Conservation (phyloP, 768 basidiomycete species). For the Termitomyces bulborhizus region DNA sequence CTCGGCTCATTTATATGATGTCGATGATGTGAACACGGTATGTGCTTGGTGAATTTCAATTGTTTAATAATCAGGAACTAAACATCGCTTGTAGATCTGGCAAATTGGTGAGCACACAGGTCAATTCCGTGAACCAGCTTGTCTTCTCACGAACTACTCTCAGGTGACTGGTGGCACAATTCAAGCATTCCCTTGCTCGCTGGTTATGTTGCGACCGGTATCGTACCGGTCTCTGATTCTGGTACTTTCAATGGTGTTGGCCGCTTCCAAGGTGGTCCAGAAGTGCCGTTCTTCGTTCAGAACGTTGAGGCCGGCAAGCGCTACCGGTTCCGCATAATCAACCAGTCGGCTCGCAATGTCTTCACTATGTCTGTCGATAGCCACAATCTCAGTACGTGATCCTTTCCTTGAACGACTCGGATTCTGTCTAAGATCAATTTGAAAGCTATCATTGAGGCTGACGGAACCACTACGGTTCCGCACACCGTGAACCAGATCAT, state of each 20-base stretch:
- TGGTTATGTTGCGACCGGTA: constrained; percentile 17
- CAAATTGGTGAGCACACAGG: constrained; percentile 14
- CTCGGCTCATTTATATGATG: constrained; percentile 13
- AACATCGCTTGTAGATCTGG: constrained; percentile 11
- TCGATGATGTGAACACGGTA: constrained; percentile 14
- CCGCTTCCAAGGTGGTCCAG: constrained; percentile 35
- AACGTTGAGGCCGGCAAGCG: constrained; percentile 24
- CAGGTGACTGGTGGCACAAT: constrained; percentile 39
- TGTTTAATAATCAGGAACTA: not conserved
- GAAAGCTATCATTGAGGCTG: constrained; percentile 27
- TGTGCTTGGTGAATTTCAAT: not conserved
- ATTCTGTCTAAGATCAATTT: not conserved
- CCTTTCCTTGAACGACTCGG: not conserved
- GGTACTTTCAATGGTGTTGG: constrained; percentile 43
- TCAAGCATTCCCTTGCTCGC: constrained; percentile 23
- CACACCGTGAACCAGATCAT: constrained; percentile 27
- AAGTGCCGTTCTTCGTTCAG: constrained; percentile 29
- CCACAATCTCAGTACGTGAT: constrained; percentile 17
- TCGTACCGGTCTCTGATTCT: constrained; percentile 28
- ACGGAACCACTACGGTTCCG: constrained; percentile 22
- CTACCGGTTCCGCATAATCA: constrained; percentile 51
- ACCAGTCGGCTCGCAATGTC: constrained; percentile 38
- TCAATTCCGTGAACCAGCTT: not conserved
- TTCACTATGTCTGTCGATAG: constrained; percentile 35
- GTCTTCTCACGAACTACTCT: not conserved